Evolutionary conservation across 2,329 filamentous ascomycete genomes (phyloP), one percentile per base, ranked within the genome.

Genomic region (Calonectria montana): DNA sequence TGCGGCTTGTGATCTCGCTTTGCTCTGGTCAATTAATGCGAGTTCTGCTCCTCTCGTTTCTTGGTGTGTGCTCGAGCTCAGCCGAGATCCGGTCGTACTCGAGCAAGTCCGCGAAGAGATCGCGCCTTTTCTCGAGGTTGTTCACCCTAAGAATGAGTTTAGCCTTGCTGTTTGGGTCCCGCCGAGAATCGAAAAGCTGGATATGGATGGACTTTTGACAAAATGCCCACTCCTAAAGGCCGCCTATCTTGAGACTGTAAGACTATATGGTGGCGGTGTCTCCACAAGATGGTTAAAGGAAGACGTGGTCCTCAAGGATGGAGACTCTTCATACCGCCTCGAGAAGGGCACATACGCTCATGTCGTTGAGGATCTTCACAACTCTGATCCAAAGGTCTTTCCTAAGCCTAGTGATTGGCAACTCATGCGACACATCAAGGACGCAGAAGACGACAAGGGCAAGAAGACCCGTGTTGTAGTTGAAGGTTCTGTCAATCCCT

Each of bases 1-100:
- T 2, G 82, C 84, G 4, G 75, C 80, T 1, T 79, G 76, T 55
- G 84, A 86, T 31, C 70, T 85, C 13, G 81, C 74, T 3, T 77
- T 83, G 63, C 79, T 81, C 18, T 87, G 81, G 85, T 82, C 77
- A 25, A 77, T 85, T 35, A 84, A 83, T 62, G 80, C 82, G 27
- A 84, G 84, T 67, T 80, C 84, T 2, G 81, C 84, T 37, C 79
- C 81, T 1, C 77, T 86, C 35, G 78, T 82, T 4, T 80, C 81
- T 7, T 87, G 86, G 86, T 80, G 86, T 74, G 74, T 87, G 0
- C 82, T 83, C 65, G 83, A 87, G 62, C 77, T 87, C 12, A 82
- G 82, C 69, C 80, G 82, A 12, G 83, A 86, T 25, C 76, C 80
- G 0, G 79, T 83, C 13, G 81, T 87, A 3, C 78, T 86, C 1